Percentiles rank a stretch among this genome's conserved stretches.
Conservation (phyloP, 768 basidiomycete species). For the Suillus cothurnatus region DNA sequence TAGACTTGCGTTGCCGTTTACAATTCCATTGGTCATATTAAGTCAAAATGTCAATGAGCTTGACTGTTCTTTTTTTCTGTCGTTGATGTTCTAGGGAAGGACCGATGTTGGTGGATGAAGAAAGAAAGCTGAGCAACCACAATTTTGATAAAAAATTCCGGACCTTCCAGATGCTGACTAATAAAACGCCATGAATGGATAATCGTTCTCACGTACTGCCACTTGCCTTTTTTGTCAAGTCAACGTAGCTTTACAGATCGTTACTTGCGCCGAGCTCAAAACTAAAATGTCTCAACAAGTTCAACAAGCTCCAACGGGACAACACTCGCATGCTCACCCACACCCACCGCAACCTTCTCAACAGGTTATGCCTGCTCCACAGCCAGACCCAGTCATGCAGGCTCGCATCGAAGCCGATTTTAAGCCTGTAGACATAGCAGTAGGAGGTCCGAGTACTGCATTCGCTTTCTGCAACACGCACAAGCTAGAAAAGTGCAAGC, state of each 20-base stretch:
- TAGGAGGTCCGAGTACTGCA: slow-evolving; percentile 54
- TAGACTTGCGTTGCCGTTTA: slow-evolving; percentile 74
- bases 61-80: slow-evolving; percentile 26
- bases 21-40: slow-evolving; percentile 92
- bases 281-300: slow-evolving; percentile 65
- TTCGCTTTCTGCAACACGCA: slow-evolving; percentile 67
- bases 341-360: slow-evolving; percentile 33
- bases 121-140: slow-evolving; percentile 22
- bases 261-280: not conserved
- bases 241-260: not conserved
- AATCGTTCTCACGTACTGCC: slow-evolving; percentile 17
- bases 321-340: slow-evolving; percentile 44
- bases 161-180: slow-evolving; percentile 30
- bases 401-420: slow-evolving; percentile 79
- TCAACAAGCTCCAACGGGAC: slow-evolving; percentile 57
- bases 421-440: slow-evolving; percentile 53
- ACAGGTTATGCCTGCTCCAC: slow-evolving; percentile 45
- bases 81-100: slow-evolving; percentile 33
- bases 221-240: not conserved
- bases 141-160: slow-evolving; percentile 27
- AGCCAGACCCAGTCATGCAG: slow-evolving; percentile 72
- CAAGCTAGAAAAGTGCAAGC: slow-evolving; percentile 70
- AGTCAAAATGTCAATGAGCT: slow-evolving; percentile 35
- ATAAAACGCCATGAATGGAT: not conserved
- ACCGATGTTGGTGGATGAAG: slow-evolving; percentile 31